Evolutionary conservation across 768 basidiomycete species (phyloP).

Genomic region (Hygrocybe coccinea): DNA sequence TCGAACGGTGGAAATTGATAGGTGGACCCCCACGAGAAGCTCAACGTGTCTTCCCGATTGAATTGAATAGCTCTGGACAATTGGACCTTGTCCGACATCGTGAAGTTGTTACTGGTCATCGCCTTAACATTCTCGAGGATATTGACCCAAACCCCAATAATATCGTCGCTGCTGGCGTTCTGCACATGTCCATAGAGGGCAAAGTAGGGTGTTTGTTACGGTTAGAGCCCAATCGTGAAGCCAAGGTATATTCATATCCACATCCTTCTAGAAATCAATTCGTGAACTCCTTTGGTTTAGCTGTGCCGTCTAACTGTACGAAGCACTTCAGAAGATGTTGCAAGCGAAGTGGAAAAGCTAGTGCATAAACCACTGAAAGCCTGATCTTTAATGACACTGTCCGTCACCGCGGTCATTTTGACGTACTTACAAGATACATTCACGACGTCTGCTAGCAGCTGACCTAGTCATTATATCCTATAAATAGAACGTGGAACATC

Average conservation of each 20-base stretch:
- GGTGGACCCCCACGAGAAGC: constrained; percentile 93
- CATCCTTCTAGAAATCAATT: background rate
- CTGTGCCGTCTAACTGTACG: constrained; percentile 90
- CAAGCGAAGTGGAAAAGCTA: constrained; percentile 59
- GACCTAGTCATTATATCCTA: background rate
- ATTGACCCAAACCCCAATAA: constrained; percentile 96
- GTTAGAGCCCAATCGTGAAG: constrained; percentile 91
- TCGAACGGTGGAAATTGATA: constrained; percentile 96
- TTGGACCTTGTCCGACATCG: constrained; percentile 71
- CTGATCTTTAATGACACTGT: background rate
- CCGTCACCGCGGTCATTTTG: background rate
- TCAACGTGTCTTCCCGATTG: constrained; percentile 81
- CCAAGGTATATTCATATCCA: constrained; percentile 57
- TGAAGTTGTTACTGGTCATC: constrained; percentile 73
- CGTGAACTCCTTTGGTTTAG: constrained; percentile 33
- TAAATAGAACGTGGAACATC: constrained; percentile 3
- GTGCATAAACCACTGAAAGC: constrained; percentile 43
- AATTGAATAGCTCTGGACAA: constrained; percentile 59
- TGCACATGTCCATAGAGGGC: constrained; percentile 86
- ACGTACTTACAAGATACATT: background rate
- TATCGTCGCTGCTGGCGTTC: constrained; percentile 89
- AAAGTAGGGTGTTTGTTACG: constrained; percentile 94
- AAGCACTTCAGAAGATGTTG: constrained; percentile 91
- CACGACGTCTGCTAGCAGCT: background rate
- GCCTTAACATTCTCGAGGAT: constrained; percentile 70